Evolutionary conservation across 176 grass and related monocot genomes (phyloP).

Genomic region (Oryza rufipogon): DNA sequence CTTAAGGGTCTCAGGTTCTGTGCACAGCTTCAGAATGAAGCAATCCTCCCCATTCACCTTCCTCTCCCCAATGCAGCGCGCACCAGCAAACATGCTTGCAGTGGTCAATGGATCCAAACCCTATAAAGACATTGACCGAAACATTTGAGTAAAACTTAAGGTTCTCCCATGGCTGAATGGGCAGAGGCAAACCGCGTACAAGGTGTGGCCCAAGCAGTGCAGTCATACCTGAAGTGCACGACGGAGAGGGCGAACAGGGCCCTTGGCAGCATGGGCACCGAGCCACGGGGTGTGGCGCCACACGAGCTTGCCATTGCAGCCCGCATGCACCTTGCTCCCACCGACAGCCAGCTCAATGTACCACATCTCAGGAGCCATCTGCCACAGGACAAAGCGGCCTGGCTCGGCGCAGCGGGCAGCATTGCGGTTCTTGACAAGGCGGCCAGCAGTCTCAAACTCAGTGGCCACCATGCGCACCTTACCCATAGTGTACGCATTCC

Average conservation of each 20-base stretch:
- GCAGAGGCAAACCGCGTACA: background rate
- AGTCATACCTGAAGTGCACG: constrained; percentile 65
- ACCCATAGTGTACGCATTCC: constrained; percentile 66
- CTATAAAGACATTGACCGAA: constrained; percentile 38
- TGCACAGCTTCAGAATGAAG: constrained; percentile 76
- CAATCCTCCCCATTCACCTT: constrained; percentile 74
- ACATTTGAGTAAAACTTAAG: constrained; percentile 4
- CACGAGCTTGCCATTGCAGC: constrained; percentile 67
- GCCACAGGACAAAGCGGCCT: constrained; percentile 73
- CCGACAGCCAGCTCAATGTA: constrained; percentile 73
- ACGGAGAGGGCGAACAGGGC: constrained; percentile 70
- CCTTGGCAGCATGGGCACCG: constrained; percentile 60
- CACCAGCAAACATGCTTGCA: constrained; percentile 62
- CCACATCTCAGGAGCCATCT: constrained; percentile 76
- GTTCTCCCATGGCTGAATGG: constrained; percentile 13
- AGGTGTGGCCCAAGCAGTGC: background rate
- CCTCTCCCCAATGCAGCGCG: constrained; percentile 72
- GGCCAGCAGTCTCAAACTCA: constrained; percentile 51
- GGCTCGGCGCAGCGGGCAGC: constrained; percentile 48
- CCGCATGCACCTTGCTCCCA: constrained; percentile 70
- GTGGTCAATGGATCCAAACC: constrained; percentile 72
- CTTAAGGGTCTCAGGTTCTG: constrained; percentile 54
- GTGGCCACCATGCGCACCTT: constrained; percentile 69
- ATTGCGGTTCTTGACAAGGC: constrained; percentile 56
- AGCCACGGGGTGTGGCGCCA: constrained; percentile 74